Conservation (phyloP, 768 basidiomycete species). For the Hydnum rufescens region DNA sequence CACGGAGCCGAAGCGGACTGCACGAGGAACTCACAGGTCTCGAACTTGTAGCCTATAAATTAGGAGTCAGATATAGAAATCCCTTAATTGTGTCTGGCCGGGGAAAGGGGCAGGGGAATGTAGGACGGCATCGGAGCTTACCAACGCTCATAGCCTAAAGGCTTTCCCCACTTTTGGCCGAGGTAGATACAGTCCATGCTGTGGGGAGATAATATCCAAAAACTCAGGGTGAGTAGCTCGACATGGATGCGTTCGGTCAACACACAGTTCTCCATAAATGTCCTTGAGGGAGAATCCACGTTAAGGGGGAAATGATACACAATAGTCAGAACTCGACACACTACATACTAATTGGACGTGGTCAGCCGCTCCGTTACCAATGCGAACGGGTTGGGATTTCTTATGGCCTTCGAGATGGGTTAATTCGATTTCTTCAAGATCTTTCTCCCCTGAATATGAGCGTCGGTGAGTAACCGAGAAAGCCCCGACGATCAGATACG, state of each 20-base stretch:
- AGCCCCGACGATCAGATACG: background rate
- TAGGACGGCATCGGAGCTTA: constrained; percentile 13
- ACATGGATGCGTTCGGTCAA: background rate
- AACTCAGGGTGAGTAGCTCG: too few relatives aligned
- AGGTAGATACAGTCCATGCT: constrained; percentile 96
- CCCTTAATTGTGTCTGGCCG: too few relatives aligned
- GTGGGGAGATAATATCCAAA: background rate
- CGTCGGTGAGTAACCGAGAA: background rate
- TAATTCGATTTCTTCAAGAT: constrained; percentile 69
- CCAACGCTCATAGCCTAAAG: constrained; percentile 34
- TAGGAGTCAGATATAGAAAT: background rate
- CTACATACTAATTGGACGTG: constrained; percentile 61
- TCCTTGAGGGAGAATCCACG: constrained; percentile 42
- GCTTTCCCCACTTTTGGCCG: constrained; percentile 52
- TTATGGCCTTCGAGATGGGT: constrained; percentile 49
- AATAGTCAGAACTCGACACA: too few relatives aligned
- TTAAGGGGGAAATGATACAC: too few relatives aligned
- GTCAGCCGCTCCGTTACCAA: constrained; percentile 92
- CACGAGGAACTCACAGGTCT: constrained; percentile 36
- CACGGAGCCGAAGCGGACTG: background rate
- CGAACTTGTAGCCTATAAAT: constrained; percentile 41
- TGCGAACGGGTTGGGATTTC: constrained; percentile 55
- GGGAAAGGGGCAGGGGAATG: background rate
- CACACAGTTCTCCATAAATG: constrained; percentile 88
- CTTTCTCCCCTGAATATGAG: constrained; percentile 35